Evolutionary conservation across 2,329 filamentous ascomycete species (phyloP).

Genomic region (Trichoderma sp.): DNA sequence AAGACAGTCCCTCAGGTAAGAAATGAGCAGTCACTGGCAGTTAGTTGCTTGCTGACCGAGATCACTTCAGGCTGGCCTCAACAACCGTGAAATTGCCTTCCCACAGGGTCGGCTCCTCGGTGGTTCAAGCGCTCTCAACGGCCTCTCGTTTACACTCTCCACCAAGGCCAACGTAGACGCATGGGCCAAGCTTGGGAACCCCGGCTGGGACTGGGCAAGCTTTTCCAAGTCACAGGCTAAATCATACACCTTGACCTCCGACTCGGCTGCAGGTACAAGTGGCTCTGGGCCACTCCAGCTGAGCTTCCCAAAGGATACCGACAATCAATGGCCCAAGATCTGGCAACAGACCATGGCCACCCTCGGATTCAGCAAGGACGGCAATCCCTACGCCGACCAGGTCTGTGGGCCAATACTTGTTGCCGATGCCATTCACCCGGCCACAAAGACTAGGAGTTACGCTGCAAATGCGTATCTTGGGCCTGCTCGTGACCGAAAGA

Average conservation of each 20-base stretch:
- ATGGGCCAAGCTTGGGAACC: constrained; percentile 37
- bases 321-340: constrained; percentile 9
- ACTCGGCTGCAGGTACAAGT: constrained; percentile 30
- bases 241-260: constrained; percentile 40
- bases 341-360: constrained; percentile 11
- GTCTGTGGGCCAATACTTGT: constrained; percentile 40
- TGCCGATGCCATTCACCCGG: constrained; percentile 39
- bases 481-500: constrained; percentile 38
- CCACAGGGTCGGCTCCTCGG: constrained; percentile 35
- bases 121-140: constrained; percentile 40
- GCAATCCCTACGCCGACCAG: constrained; percentile 39
- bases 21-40: neutral
- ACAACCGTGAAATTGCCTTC: constrained; percentile 31
- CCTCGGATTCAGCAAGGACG: constrained; percentile 1
- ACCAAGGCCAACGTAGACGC: constrained; percentile 31
- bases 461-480: constrained; percentile 41
- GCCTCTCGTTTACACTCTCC: constrained; percentile 33
- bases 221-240: constrained; percentile 37
- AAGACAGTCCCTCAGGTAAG: constrained; percentile 35
- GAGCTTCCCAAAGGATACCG: constrained; percentile 12
- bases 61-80: constrained; percentile 26
- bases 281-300: constrained; percentile 38
- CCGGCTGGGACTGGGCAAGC: constrained; percentile 35
- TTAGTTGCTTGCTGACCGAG: neutral
- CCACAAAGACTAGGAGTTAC: constrained; percentile 41